Conservation (phyloP, 139 green algal species). For the Chlorella sorokiniana region DNA sequence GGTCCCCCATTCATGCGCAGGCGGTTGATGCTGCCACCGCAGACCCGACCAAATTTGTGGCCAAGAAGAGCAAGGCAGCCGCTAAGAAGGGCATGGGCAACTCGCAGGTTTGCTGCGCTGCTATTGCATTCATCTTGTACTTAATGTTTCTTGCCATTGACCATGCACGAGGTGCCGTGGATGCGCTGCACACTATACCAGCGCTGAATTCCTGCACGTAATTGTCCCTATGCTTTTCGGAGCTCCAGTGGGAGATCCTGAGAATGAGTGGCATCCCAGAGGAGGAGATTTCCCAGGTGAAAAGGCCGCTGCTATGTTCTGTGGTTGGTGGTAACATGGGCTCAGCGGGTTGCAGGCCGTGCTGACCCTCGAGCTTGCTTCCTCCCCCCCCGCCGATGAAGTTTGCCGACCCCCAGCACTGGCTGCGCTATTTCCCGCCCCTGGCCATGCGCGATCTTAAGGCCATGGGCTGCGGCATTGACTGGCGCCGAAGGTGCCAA, state of each 20-base stretch:
- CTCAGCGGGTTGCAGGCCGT: background rate
- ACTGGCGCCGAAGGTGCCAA: conserved; percentile 84
- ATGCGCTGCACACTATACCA: background rate
- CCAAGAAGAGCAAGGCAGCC: conserved; percentile 93
- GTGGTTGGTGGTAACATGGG: background rate
- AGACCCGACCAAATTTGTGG: conserved; percentile 89
- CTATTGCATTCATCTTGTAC: no score
- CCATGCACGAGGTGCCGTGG: no score
- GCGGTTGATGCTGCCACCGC: background rate
- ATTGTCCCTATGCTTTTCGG: background rate
- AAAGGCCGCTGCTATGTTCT: conserved; percentile 29
- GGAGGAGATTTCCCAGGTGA: conserved; percentile 87
- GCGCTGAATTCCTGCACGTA: background rate
- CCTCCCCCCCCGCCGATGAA: background rate
- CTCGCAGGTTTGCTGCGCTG: conserved; percentile 60
- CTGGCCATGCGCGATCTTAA: conserved; percentile 87
- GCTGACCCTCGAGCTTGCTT: background rate
- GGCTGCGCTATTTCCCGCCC: conserved; percentile 96
- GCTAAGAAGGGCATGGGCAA: conserved; percentile 82
- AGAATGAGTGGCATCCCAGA: conserved; percentile 82
- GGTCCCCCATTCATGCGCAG: background rate
- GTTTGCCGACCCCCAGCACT: conserved; percentile 71
- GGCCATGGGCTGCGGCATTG: conserved; percentile 94
- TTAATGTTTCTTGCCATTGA: no score
- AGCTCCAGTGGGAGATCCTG: conserved; percentile 92